Evolutionary conservation across 2,329 filamentous ascomycete species (phyloP).

Genomic region (Calonectria ilicicola): DNA sequence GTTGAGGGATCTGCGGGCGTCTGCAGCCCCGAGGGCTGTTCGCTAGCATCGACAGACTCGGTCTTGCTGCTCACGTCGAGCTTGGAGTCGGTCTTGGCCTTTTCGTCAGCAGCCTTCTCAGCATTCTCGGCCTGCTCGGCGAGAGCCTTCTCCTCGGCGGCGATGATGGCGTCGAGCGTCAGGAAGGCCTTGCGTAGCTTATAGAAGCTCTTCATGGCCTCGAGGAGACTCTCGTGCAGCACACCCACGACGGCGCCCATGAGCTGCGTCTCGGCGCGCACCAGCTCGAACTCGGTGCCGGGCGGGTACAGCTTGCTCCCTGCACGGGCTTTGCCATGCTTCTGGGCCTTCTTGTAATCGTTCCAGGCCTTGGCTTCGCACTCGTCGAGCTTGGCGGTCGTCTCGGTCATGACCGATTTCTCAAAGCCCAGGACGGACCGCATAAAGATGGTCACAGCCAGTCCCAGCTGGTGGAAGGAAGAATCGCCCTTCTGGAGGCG

Average conservation of each 20-base stretch:
- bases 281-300: slow-evolving; percentile 88
- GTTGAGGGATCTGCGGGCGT: slow-evolving; percentile 52
- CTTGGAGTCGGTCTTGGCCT: slow-evolving; percentile 39
- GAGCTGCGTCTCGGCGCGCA: slow-evolving; percentile 86
- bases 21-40: slow-evolving; percentile 58
- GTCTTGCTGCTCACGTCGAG: slow-evolving; percentile 24
- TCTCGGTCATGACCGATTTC: slow-evolving; percentile 89
- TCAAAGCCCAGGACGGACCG: slow-evolving; percentile 90
- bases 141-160: slow-evolving; percentile 72
- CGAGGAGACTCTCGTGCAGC: slow-evolving; percentile 91
- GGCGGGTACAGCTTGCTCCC: slow-evolving; percentile 75
- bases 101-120: slow-evolving; percentile 38
- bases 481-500: slow-evolving; percentile 79
- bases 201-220: slow-evolving; percentile 92
- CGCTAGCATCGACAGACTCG: slow-evolving; percentile 53
- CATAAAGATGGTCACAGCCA: slow-evolving; percentile 86
- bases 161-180: slow-evolving; percentile 82
- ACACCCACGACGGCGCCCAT: slow-evolving; percentile 92
- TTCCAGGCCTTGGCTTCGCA: slow-evolving; percentile 82
- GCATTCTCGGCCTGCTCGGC: slow-evolving; percentile 23
- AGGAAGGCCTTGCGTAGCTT: slow-evolving; percentile 91
- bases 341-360: slow-evolving; percentile 81
- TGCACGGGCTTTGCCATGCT: slow-evolving; percentile 59
- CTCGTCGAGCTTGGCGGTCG: slow-evolving; percentile 76
- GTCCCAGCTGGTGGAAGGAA: slow-evolving; percentile 88